A percentile compares a stretch with the other conserved stretches of the same genome.
These are phyloP conservation scores for Calonectria fujianensis DNA, from an alignment of 2,329 filamentous ascomycete species.

Conservation along the genomic window DNA sequence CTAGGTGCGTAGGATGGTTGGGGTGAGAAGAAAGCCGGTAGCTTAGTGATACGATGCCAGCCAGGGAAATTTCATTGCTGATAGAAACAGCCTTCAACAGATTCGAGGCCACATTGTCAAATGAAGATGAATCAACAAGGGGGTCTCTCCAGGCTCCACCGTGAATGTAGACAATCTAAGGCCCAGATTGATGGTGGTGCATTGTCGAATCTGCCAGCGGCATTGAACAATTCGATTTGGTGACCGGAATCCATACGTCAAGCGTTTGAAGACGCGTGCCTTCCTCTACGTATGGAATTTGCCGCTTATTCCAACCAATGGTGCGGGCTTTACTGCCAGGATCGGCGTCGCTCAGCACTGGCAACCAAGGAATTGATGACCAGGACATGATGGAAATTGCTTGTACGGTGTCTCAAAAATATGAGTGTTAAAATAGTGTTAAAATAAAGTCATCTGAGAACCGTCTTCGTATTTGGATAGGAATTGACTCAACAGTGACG, in stretches of 20 bases:
- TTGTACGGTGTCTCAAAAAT: no score
- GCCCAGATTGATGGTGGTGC: neutral
- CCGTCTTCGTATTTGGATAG: no score
- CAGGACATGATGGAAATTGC: neutral
- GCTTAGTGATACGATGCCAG: conserved; percentile 64
- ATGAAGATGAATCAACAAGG: conserved; percentile 43
- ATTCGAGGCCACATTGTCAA: conserved; percentile 9
- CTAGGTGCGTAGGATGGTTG: conserved; percentile 56
- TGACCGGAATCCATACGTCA: conserved; percentile 3
- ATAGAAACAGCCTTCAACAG: neutral
- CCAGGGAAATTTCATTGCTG: conserved; percentile 3
- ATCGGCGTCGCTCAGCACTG: neutral
- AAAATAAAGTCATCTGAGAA: no score
- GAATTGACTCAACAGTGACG: no score
- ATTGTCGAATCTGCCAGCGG: neutral
- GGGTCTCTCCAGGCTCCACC: conserved; percentile 56
- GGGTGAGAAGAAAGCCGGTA: conserved; percentile 73
- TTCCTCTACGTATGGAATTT: neutral
- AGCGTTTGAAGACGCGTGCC: neutral
- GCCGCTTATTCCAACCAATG: conserved; percentile 10
- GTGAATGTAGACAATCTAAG: conserved; percentile 52
- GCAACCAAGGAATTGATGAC: conserved; percentile 21
- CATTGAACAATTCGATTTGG: neutral
- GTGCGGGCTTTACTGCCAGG: neutral
- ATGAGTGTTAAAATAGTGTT: neutral